phyloP scores from a whole-genome alignment of 2,329 filamentous ascomycete genomes.

The Colletotrichum sublineola region DNA sequence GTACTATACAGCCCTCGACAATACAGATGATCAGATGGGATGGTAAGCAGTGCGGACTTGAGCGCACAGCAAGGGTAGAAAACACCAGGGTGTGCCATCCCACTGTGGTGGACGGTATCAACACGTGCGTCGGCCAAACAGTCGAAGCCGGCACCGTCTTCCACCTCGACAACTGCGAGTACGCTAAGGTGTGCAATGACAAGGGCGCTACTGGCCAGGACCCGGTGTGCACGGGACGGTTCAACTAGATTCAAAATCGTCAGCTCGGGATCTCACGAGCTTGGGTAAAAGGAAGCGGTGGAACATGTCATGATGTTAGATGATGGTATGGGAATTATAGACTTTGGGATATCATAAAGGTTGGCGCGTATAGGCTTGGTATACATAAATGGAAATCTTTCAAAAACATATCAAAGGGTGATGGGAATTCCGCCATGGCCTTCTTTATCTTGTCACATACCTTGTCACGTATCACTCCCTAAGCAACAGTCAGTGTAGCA shows the following conservation, averaged over 20 bases:
- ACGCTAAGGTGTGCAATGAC: rapidly evolving
- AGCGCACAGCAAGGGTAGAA: too few relatives aligned
- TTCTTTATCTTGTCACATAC: conserved; percentile 57
- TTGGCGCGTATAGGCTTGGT: neutral
- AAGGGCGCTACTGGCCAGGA: too few relatives aligned
- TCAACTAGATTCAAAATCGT: neutral
- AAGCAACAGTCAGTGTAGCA: conserved; percentile 53
- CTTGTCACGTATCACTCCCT: conserved; percentile 47
- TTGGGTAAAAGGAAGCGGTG: too few relatives aligned
- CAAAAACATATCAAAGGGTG: conserved; percentile 43
- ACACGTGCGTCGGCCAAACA: neutral
- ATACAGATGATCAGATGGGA: too few relatives aligned
- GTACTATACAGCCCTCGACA: too few relatives aligned
- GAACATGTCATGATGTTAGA: neutral
- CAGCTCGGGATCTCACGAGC: neutral
- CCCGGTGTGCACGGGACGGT: neutral
- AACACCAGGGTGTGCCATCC: too few relatives aligned
- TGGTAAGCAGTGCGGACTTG: too few relatives aligned
- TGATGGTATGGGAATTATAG: too few relatives aligned
- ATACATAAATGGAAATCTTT: neutral
- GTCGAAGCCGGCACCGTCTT: neutral
- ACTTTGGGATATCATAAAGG: neutral
- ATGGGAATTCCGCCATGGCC: conserved; percentile 53
- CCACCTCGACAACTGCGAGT: neutral
- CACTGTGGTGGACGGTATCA: neutral